Base-by-base conservation (phyloP, 1,139 yeast species). In the Sugiyamaella castrensis region DNA sequence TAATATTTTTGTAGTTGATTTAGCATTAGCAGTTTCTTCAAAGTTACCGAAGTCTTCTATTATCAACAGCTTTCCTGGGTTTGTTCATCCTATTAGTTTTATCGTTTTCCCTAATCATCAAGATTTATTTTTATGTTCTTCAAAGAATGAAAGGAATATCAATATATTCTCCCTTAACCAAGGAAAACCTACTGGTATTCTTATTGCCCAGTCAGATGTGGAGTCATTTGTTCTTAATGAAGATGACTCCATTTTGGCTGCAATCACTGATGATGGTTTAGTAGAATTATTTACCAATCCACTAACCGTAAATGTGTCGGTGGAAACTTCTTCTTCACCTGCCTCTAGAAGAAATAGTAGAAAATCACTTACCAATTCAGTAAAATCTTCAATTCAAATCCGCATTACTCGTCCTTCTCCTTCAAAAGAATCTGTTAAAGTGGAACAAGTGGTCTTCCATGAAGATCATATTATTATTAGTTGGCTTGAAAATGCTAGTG, bases 101-200 rank as follows among this genome's bases (percentile, higher is more conserved):
- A 43, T 60, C 26, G 31, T 57, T 26, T 34, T 50, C 36, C 44
- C 56, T 34, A 38, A 48, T 27, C 47, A 53, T 12, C 40, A 48
- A 10, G 59, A 52, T 16, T 33, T 48, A 13, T 53, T 55, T 39
- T 28, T 52, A 11, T 45, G 53, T 29, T 80, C 84, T 51, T 94
- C 96, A 1, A 71, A 71, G 33, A 82, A 81, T 53, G 97, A 89
- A 65, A 76, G 96, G 58, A 87, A 87, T 63, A 74, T 88, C 58
- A 88, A 87, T 64, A 71, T 86, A 49, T 81, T 84, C 61, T 81
- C 84, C 13, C 56, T 81, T 8, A 58, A 70, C 9, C 71, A 70
- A 47, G 63, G 58, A 8, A 68, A 63, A 15, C 42, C 37, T 4
- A 33, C n/a, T 30, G 19, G 15, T n/a, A 36, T 87, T 8, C 76